phyloP scores from a whole-genome alignment of 257 asterid species.

The Solanum bukasovii region DNA sequence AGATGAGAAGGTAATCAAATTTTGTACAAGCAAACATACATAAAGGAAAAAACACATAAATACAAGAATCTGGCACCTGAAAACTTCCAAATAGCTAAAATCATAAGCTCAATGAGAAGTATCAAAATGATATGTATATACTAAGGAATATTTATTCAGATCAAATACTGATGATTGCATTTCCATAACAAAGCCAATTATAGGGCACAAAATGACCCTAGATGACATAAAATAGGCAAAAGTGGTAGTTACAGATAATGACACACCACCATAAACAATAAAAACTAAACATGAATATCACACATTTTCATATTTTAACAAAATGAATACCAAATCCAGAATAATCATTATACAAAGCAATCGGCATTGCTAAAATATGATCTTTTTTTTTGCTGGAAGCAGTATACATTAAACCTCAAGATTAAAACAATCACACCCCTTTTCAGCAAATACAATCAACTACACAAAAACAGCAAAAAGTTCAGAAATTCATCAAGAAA shows the following conservation, averaged over 20 bases:
- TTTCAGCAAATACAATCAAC: background rate
- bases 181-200: constrained; percentile 4
- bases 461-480: background rate
- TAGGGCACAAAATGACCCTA: constrained; percentile 18
- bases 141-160: background rate
- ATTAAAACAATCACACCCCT: background rate
- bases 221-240: constrained; percentile 15
- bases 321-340: background rate
- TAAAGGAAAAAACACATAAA: background rate
- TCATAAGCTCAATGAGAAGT: background rate
- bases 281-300: constrained; percentile 28
- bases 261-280: constrained; percentile 35
- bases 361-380: background rate
- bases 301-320: constrained; percentile 32
- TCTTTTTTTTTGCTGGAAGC: background rate
- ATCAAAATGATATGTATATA: background rate
- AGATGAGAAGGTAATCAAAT: background rate
- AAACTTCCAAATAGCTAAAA: constrained; percentile 5
- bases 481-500: background rate
- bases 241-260: constrained; percentile 29
- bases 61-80: background rate
- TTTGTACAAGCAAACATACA: background rate
- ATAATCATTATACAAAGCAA: background rate
- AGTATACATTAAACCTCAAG: background rate
- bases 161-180: constrained; percentile 15